Percentiles rank a stretch among this genome's conserved stretches.
phyloP scores from a whole-genome alignment of 2,329 filamentous ascomycete genomes.

The Ophiostoma sp. region DNA sequence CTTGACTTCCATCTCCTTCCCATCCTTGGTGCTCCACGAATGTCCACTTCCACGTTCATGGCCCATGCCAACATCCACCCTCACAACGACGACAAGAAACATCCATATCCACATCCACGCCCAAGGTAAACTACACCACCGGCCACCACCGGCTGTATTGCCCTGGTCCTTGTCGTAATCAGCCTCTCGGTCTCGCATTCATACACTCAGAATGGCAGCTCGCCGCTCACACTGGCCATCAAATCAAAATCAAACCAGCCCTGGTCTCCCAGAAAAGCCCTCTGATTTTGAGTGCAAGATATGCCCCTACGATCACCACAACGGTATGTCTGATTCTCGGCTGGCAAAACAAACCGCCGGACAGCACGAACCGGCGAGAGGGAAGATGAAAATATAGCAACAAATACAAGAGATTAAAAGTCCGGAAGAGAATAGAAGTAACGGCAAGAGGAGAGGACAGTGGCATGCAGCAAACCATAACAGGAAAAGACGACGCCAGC shows the following conservation, averaged over 20 bases:
- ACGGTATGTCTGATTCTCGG: not conserved
- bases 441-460: not conserved
- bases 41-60: not conserved
- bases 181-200: not conserved
- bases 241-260: not conserved
- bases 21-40: not conserved
- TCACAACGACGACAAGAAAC: not conserved
- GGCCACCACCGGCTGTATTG: slow-evolving; percentile 1
- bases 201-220: not conserved
- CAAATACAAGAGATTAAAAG: not conserved
- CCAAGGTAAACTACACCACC: not conserved
- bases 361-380: not conserved
- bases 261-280: not conserved
- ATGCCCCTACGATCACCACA: not conserved
- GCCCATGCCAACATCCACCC: not conserved
- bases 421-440: not conserved
- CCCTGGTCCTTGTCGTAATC: not conserved
- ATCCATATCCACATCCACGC: not conserved
- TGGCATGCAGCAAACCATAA: not conserved
- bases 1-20: not conserved
- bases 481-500: not conserved
- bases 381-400: not conserved
- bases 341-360: not conserved
- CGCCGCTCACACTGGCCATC: not conserved
- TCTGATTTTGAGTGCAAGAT: not conserved